A percentile compares a stretch with the other conserved stretches of the same genome.
These are phyloP conservation scores for Cryptomeria japonica DNA, from an alignment of 75 land plant genomes.

Conservation along the genomic window DNA sequence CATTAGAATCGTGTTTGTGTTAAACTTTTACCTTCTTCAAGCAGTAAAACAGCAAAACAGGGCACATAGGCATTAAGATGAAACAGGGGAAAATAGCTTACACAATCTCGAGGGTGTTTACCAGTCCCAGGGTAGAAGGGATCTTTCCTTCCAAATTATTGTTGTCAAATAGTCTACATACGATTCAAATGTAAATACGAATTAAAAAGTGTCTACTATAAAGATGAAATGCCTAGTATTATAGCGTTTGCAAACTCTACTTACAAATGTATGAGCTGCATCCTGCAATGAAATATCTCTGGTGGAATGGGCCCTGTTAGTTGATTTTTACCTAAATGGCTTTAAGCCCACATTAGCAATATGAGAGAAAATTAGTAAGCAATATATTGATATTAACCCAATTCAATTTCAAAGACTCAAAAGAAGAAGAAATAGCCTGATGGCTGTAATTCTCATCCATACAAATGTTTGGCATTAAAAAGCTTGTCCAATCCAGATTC, in stretches of 20 bases:
- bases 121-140: conserved; percentile 34
- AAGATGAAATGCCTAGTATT: neutral
- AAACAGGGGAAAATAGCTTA: conserved; percentile 18
- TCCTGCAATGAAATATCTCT: conserved; percentile 51
- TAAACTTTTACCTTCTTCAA: neutral
- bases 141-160: conserved; percentile 41
- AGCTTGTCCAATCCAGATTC: conserved; percentile 60
- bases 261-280: conserved; percentile 63
- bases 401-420: neutral
- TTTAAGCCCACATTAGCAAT: conserved; percentile 21
- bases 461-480: conserved; percentile 68
- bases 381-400: neutral
- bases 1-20: neutral
- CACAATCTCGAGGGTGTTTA: conserved; percentile 36
- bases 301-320: conserved; percentile 65
- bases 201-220: neutral
- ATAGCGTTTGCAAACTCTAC: conserved; percentile 3
- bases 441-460: conserved; percentile 15
- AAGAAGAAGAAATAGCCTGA: neutral
- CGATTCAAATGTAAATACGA: neutral
- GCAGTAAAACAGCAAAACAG: neutral
- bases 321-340: conserved; percentile 78
- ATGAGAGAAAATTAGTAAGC: neutral
- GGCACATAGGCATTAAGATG: neutral
- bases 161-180: conserved; percentile 40